A percentile compares a stretch with the other conserved stretches of the same genome.
phyloP scores from a whole-genome alignment of 2,329 filamentous ascomycete genomes.

The Stachybotrys chlorohalonatus region DNA sequence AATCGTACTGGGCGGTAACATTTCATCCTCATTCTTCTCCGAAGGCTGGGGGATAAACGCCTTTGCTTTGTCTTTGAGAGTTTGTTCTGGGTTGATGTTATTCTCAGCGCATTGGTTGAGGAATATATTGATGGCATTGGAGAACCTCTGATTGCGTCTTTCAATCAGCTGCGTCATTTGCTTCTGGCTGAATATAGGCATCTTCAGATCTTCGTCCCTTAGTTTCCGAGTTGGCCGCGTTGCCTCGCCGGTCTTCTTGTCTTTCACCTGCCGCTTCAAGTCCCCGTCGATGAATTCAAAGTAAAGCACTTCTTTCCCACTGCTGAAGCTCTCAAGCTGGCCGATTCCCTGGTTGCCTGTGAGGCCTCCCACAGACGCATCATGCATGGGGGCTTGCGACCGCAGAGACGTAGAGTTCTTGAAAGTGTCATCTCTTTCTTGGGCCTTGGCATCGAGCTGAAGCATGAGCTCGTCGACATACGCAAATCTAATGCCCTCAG shows the following conservation, averaged over 20 bases:
- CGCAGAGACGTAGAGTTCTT: constrained; percentile 37
- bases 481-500: constrained; percentile 69
- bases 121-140: constrained; percentile 66
- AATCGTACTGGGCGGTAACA: constrained; percentile 33
- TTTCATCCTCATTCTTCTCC: constrained; percentile 5
- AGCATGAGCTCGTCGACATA: constrained; percentile 82
- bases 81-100: constrained; percentile 56
- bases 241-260: constrained; percentile 65
- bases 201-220: constrained; percentile 71
- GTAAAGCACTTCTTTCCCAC: constrained; percentile 61
- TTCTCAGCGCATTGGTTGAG: constrained; percentile 63
- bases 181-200: constrained; percentile 88
- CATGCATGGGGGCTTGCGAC: constrained; percentile 40
- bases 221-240: constrained; percentile 59
- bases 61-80: constrained; percentile 49
- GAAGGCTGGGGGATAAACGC: constrained; percentile 54
- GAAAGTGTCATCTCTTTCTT: constrained; percentile 55
- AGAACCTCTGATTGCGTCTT: constrained; percentile 79
- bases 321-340: constrained; percentile 12
- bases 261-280: constrained; percentile 67
- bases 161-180: constrained; percentile 86
- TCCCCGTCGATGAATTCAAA: constrained; percentile 94
- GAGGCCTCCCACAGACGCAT: constrained; percentile 47
- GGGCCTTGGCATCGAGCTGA: constrained; percentile 67
- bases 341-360: constrained; percentile 38